Evolutionary conservation across 768 basidiomycete species (phyloP), one percentile per base, ranked within the genome.

Genomic region (Mycena haematopus): DNA sequence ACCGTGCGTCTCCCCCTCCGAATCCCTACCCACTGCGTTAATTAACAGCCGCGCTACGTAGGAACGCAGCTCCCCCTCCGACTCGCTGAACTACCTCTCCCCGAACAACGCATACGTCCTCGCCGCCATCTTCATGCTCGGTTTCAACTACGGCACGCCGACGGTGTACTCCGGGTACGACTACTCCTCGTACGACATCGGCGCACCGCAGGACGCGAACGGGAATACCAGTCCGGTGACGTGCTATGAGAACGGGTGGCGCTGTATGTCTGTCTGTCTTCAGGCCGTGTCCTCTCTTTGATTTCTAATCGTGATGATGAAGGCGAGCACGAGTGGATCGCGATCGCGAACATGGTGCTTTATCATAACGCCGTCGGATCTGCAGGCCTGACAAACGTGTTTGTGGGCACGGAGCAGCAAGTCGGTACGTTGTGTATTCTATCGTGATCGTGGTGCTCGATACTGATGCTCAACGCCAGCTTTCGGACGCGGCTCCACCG

Each of bases 261-360:
- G 57, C 38, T 58, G 42, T 63, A 63, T 52, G 61, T 63, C 46
- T 52, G 61, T 63, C 46, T 45, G 63, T 24, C 27, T 62, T 44
- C 46, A 40, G 36, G 51, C 56, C 47, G 29, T 55, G 58, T 58
- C 24, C 24, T 14, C 33, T 52, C 54, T n/a, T n/a, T n/a, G n/a
- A n/a, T 24, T 65, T 60, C 52, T 62, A 57, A 56, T 52, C 45
- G 36, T 51, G 52, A 57, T 46, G n/a, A 49, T 57, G 31, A 14
- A 57, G 66, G 68, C 58, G 58, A 61, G 47, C 52, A 49, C 57
- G 76, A 78, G 31, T 79, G 78, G 77, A 71, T 68, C 8, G 74
- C 78, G 7, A 69, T 80, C 52, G 64, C 78, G 5, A 79, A 79
- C 50, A 78, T 80, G 76, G 52, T 52, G 3, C 77, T 77, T 13